Evolutionary conservation across 768 basidiomycete species (phyloP).

Genomic region (Lentinula aciculospora): DNA sequence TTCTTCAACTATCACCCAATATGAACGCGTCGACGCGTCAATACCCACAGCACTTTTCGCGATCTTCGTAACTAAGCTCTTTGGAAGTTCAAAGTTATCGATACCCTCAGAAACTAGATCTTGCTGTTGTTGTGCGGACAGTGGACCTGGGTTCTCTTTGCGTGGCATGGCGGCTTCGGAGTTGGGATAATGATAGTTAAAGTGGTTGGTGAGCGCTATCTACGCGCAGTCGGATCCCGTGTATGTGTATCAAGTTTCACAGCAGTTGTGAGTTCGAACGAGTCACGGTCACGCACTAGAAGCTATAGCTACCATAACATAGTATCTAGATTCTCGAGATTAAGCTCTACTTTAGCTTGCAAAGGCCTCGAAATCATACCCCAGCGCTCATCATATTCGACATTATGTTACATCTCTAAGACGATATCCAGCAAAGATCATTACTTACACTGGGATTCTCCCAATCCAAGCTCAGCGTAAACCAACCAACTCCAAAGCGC

Average conservation of each 20-base stretch:
- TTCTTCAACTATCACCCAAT: too few relatives aligned
- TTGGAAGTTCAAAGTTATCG: constrained; percentile 86
- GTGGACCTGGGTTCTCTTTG: constrained; percentile 54
- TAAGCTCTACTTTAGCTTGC: too few relatives aligned
- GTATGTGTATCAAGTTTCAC: neutral
- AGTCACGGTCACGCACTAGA: too few relatives aligned
- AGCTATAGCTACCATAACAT: too few relatives aligned
- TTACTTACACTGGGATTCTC: too few relatives aligned
- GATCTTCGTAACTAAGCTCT: constrained; percentile 75
- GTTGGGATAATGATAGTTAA: neutral
- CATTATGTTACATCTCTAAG: too few relatives aligned
- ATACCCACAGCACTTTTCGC: constrained; percentile 73
- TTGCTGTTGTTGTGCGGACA: constrained; percentile 75
- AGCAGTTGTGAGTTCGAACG: too few relatives aligned
- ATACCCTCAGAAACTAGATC: constrained; percentile 79
- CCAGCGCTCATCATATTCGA: too few relatives aligned
- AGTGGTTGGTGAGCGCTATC: neutral
- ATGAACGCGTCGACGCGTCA: neutral
- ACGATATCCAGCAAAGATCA: too few relatives aligned
- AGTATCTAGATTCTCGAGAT: too few relatives aligned
- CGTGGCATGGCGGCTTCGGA: constrained; percentile 54
- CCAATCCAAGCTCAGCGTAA: too few relatives aligned
- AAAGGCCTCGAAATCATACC: too few relatives aligned
- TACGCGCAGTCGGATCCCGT: neutral
- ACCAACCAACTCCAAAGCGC: neutral